Evolutionary conservation across 805 yeast genomes (phyloP), one percentile per base, ranked within the genome.

Genomic region (Monosporozyma servazzii): DNA sequence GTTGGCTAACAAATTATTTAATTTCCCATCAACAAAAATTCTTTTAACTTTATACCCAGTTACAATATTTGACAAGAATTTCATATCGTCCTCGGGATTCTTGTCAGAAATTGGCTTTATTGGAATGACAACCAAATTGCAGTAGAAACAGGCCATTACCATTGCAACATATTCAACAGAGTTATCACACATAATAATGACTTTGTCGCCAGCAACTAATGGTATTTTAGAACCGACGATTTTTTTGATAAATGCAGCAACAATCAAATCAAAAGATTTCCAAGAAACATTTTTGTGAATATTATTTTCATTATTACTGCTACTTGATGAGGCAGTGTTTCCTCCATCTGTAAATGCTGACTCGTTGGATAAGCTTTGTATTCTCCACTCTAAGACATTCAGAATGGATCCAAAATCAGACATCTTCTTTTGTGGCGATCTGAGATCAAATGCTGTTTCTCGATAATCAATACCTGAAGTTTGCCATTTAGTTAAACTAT

Each of bases 121-220:
- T 0, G 93, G 88, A 2, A 86, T 75, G 4, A 88, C 62, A 52
- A 61, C 58, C 15, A 67, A 55, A 8, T 96, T 96, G 49, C 89
- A 78, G 51, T 84, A 69, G 65, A 91, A 78, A 64, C 98, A 91
- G 0, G 99, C 97, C 66, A 82, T 81, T 1, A 89, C 73, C 2
- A 95, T 88, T 29, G 88, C 80, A 5, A 84, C 79, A 61, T 80
- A 91, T 54, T 93, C 98, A 52, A 90, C 96, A 1, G 89, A 81
- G 45, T 91, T 77, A 0, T 95, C 84, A 64, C 88, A 89, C 83
- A 89, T 83, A 59, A 93, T 70, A 3, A 89, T 75, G 3, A 88
- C 91, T 55, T 75, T 72, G 49, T 85, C 86, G 0, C 96, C 96
- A 2, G 86, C 74, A 50, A 70, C 75, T 45, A 88, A 63, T 2